Base-by-base conservation (phyloP, 176 grass and related monocot genomes). In the Elaeis guineensis region DNA sequence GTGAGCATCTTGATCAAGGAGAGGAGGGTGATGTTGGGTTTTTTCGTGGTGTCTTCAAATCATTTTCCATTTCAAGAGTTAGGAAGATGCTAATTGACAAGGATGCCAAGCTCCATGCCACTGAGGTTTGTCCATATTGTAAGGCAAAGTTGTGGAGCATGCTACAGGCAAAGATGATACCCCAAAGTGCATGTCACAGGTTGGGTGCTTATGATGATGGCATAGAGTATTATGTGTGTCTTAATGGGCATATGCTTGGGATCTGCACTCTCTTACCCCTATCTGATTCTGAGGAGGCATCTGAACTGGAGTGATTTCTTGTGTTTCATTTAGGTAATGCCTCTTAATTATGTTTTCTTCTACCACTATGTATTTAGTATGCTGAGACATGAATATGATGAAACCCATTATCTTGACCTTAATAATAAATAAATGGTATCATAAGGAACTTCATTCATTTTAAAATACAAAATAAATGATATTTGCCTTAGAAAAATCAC, bases 61-160 rank as follows among this genome's bases (percentile, higher is more conserved):
- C 93, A 0, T 98, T 98, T 52, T 86, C 84, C 49, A 78, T 81
- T 62, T 98, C 93, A 25, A 98, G 26, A 48, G 81, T 88, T 49
- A 98, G 91, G 70, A 92, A 65, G 35, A 83, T 98, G 70, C 61
- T 98, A 59, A 98, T 98, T 71, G 93, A 98, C 59, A 92, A 77
- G 88, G 78, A 50, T 19, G 81, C 71, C 26, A 78, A 68, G 59
- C 88, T 98, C 67, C 93, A 98, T 76, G 81, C 76, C 0, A 89
- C 9, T 6, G 87, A 98, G 73, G 61, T 86, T 49, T 98, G 93
- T 25, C 88, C 93, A 58, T 98, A 98, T 61, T 98, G 93, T 71
- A 98, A 86, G 64, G 76, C 87, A 54, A 98, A 89, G 67, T 73
- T 98, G 20, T 98, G 93, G 93, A 92, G 75, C 70, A 92, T 98